Evolutionary conservation across 352 stramenopile species (phyloP).

Genomic region (Globisporangium radiosum): DNA sequence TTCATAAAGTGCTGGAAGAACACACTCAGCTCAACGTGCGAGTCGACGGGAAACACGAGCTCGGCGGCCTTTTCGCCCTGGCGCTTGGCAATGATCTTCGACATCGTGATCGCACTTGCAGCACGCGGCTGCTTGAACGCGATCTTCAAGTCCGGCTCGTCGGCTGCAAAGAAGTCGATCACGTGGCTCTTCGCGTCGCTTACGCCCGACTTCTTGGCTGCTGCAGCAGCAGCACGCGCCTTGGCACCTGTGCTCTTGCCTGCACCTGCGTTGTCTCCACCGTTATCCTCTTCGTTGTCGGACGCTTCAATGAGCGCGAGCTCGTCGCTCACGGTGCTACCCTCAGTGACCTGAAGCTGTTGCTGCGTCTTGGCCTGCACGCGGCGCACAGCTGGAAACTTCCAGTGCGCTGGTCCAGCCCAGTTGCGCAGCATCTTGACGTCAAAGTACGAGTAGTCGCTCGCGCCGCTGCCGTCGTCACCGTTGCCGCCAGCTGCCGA

Average conservation of each 20-base stretch:
- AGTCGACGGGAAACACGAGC: conserved; percentile 72
- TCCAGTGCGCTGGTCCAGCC: conserved; percentile 69
- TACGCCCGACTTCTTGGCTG: conserved; percentile 6
- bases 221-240: conserved; percentile 2
- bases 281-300: conserved; percentile 20
- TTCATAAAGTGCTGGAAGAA: conserved; percentile 82
- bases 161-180: conserved; percentile 50
- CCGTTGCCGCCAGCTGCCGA: conserved; percentile 38
- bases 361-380: conserved; percentile 26
- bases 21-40: conserved; percentile 54
- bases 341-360: conserved; percentile 4
- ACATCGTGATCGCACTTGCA: conserved; percentile 27
- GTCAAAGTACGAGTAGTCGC: conserved; percentile 83
- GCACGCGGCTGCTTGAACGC: conserved; percentile 35
- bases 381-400: conserved; percentile 51
- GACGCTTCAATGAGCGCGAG: conserved; percentile 18
- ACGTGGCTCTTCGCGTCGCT: conserved; percentile 38
- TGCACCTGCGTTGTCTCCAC: conserved; percentile 9
- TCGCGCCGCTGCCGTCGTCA: conserved; percentile 35
- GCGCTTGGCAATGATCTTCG: conserved; percentile 44
- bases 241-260: conserved; percentile 22
- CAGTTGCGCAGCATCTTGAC: conserved; percentile 80
- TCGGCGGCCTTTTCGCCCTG: conserved; percentile 49
- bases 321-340: conserved; percentile 19
- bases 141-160: conserved; percentile 36